phyloP scores from a whole-genome alignment of 768 basidiomycete species.

The Pleurotus pulmonarius region DNA sequence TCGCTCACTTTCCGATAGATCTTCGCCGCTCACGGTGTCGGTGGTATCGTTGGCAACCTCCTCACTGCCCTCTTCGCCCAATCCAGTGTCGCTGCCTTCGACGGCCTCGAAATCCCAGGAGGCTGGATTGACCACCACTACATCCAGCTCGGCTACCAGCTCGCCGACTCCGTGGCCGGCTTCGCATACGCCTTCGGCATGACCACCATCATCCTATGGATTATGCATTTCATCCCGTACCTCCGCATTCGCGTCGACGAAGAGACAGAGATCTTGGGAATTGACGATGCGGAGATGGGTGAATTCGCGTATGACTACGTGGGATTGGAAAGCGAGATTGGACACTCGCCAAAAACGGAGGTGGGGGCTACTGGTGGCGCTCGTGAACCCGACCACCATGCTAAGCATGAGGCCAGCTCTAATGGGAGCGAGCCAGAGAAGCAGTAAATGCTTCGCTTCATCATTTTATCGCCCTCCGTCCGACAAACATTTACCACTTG shows the following conservation, averaged over 20 bases:
- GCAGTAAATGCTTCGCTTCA: not conserved
- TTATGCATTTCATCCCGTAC: slow-evolving; percentile 85
- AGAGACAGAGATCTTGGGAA: slow-evolving; percentile 73
- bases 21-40: slow-evolving; percentile 81
- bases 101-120: slow-evolving; percentile 69
- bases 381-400: slow-evolving; percentile 3
- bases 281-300: slow-evolving; percentile 89
- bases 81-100: slow-evolving; percentile 70
- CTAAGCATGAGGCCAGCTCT: not conserved
- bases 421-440: slow-evolving; percentile 6
- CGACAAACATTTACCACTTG: too few relatives aligned
- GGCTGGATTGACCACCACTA: slow-evolving; percentile 88
- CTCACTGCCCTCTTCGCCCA: slow-evolving; percentile 90
- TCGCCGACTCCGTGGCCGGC: slow-evolving; percentile 70
- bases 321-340: slow-evolving; percentile 60
- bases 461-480: too few relatives aligned
- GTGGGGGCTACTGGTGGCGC: slow-evolving; percentile 5
- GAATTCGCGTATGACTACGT: slow-evolving; percentile 90
- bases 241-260: slow-evolving; percentile 65
- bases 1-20: slow-evolving; percentile 44
- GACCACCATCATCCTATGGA: slow-evolving; percentile 81
- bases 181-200: slow-evolving; percentile 70
- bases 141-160: slow-evolving; percentile 80
- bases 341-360: slow-evolving; percentile 20
- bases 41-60: slow-evolving; percentile 78